Conservation (phyloP, 495 filamentous ascomycete genomes). For the Achaetomiella virescens region DNA sequence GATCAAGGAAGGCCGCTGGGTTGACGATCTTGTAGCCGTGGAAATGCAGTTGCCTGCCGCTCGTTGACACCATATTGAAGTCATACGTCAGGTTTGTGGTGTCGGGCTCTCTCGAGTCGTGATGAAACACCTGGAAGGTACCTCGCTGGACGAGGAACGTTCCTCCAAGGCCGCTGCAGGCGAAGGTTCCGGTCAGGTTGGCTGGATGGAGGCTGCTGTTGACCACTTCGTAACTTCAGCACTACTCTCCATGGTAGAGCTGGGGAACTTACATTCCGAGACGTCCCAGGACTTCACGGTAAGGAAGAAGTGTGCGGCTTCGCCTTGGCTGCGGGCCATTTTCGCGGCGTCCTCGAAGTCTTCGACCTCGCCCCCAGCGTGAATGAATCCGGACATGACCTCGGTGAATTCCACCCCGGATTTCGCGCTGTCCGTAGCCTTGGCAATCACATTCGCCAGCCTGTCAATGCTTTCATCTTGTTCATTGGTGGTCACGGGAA, state of each 20-base stretch:
- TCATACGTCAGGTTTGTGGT: constrained; percentile 55
- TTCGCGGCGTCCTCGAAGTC: constrained; percentile 52
- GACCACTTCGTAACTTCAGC: too few species aligned
- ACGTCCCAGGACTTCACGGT: constrained; percentile 52
- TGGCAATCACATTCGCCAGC: constrained; percentile 36
- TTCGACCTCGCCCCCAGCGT: constrained; percentile 40
- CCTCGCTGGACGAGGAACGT: constrained; percentile 57
- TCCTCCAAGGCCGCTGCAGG: constrained; percentile 48
- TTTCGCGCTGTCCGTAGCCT: constrained; percentile 37
- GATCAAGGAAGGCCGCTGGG: constrained; percentile 49
- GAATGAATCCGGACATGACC: constrained; percentile 58
- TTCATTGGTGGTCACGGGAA: constrained; percentile 19
- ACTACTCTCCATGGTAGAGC: too few species aligned
- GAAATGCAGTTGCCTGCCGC: constrained; percentile 48
- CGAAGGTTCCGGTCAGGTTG: constrained; percentile 58
- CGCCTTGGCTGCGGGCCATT: constrained; percentile 44
- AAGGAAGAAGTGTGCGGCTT: constrained; percentile 54
- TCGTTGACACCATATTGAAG: constrained; percentile 50
- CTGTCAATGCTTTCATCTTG: constrained; percentile 28
- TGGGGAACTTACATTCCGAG: too few species aligned
- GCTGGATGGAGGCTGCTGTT: constrained; percentile 44
- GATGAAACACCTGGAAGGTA: constrained; percentile 52
- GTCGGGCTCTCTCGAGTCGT: constrained; percentile 47
- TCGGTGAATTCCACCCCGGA: constrained; percentile 54
- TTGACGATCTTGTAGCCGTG: constrained; percentile 59